Conservation (phyloP, 1,284 basidiomycete species). For the Ganoderma lucidum region DNA sequence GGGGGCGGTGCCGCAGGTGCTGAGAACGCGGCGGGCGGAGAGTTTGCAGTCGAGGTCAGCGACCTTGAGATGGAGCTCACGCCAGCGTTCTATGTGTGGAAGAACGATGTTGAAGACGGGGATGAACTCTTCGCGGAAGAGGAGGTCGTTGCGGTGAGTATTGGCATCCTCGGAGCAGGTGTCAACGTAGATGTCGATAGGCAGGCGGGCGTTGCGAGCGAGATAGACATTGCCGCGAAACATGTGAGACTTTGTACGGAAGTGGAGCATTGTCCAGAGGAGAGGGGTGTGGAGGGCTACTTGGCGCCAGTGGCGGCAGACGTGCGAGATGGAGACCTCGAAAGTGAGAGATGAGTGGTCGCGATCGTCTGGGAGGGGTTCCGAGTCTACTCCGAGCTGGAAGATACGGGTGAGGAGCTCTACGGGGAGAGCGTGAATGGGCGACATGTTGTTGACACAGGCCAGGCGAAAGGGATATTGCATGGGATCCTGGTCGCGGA, state of each 20-base stretch:
- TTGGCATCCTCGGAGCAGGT: constrained; percentile 55
- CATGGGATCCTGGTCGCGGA: constrained; percentile 21
- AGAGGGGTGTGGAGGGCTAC: constrained; percentile 56
- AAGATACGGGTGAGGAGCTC: constrained; percentile 65
- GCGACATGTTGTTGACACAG: constrained; percentile 30
- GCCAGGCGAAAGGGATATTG: constrained; percentile 20
- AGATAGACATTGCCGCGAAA: constrained; percentile 56
- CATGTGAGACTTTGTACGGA: constrained; percentile 57
- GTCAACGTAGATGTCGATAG: constrained; percentile 64
- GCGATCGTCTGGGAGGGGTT: constrained; percentile 50
- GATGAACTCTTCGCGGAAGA: constrained; percentile 52
- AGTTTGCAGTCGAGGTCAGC: constrained; percentile 63
- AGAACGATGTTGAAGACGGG: constrained; percentile 58
- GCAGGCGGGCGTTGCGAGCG: constrained; percentile 44
- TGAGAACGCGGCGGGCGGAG: constrained; percentile 56
- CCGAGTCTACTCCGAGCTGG: constrained; percentile 55
- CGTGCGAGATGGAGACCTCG: constrained; percentile 61
- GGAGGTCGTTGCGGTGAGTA: constrained; percentile 53
- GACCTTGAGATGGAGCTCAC: constrained; percentile 64
- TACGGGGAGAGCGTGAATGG: constrained; percentile 58
- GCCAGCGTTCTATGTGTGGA: constrained; percentile 59
- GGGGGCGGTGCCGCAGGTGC: constrained; percentile 57
- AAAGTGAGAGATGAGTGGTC: constrained; percentile 46
- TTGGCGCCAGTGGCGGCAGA: constrained; percentile 60
- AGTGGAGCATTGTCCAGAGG: constrained; percentile 63